Percentiles rank a stretch among this genome's conserved stretches.
phyloP scores from a whole-genome alignment of 306 rosid species.

The Mimosa pudica region DNA sequence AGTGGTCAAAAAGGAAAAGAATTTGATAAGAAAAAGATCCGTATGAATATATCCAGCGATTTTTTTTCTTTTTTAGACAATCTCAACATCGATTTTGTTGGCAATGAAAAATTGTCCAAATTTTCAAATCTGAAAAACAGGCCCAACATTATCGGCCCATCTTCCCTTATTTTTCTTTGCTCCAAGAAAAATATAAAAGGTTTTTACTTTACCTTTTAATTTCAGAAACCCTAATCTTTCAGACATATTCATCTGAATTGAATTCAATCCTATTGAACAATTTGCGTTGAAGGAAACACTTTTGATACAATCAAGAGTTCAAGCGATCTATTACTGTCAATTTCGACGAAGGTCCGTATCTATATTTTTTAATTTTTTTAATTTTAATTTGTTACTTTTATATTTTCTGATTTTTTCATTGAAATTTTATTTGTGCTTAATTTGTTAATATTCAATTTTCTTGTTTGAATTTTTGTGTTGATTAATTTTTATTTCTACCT shows the following conservation, averaged over 20 bases:
- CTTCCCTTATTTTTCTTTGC: neutral
- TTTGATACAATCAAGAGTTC: neutral
- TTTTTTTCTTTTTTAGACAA: neutral
- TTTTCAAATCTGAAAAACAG: neutral
- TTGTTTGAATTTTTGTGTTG: neutral
- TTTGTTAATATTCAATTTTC: neutral
- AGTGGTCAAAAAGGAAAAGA: neutral
- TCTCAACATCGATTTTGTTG: too few relatives aligned
- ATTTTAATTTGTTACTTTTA: neutral
- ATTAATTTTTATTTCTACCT: neutral
- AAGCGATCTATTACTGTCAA: neutral
- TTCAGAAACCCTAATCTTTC: conserved; percentile 19
- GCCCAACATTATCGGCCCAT: conserved; percentile 22
- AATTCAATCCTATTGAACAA: neutral
- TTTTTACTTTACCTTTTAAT: neutral
- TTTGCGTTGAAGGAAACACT: neutral
- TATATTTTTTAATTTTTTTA: neutral
- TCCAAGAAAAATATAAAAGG: neutral
- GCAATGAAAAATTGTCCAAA: neutral
- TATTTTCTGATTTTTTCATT: neutral
- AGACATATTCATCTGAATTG: neutral
- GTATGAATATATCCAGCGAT: neutral
- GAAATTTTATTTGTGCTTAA: neutral
- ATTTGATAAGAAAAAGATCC: neutral
- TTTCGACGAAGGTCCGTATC: neutral